Conservation (phyloP, 345 rosid species). For the Diplotaxis tenuifolia region DNA sequence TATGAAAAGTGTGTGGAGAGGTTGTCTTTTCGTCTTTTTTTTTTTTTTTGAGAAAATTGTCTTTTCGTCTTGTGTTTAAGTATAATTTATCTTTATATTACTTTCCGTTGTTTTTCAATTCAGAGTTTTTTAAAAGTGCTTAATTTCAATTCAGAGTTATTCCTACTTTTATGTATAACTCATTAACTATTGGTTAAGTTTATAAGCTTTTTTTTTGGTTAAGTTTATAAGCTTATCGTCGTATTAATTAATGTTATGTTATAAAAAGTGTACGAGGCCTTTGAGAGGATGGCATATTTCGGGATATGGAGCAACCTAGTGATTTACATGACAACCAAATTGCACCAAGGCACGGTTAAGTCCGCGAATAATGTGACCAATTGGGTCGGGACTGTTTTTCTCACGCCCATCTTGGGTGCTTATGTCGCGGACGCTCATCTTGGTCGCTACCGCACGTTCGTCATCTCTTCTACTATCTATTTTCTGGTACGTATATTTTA, state of each 20-base stretch:
- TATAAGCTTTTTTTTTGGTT: too few relatives aligned
- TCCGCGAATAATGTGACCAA: constrained; percentile 91
- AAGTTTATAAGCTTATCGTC: too few relatives aligned
- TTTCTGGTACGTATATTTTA: constrained; percentile 43
- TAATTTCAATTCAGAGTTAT: too few relatives aligned
- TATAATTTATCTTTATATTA: too few relatives aligned
- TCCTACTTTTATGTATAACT: too few relatives aligned
- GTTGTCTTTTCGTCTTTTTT: too few relatives aligned
- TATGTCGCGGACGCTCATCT: constrained; percentile 83
- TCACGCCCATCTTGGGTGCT: constrained; percentile 83
- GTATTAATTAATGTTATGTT: neutral
- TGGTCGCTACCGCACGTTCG: constrained; percentile 81
- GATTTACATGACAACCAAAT: constrained; percentile 66
- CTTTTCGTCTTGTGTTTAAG: too few relatives aligned
- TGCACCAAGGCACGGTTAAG: constrained; percentile 77
- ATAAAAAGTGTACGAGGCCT: neutral
- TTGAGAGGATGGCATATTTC: constrained; percentile 82
- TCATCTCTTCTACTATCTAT: constrained; percentile 52
- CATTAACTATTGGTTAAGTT: too few relatives aligned
- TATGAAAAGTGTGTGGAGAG: too few relatives aligned
- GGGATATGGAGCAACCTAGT: constrained; percentile 81
- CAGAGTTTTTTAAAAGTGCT: too few relatives aligned
- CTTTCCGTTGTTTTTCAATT: too few relatives aligned
- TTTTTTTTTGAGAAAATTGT: too few relatives aligned
- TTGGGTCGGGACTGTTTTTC: constrained; percentile 86